phyloP scores from a whole-genome alignment of 2,329 filamentous ascomycete species.

The Arachnopeziza araneosa region DNA sequence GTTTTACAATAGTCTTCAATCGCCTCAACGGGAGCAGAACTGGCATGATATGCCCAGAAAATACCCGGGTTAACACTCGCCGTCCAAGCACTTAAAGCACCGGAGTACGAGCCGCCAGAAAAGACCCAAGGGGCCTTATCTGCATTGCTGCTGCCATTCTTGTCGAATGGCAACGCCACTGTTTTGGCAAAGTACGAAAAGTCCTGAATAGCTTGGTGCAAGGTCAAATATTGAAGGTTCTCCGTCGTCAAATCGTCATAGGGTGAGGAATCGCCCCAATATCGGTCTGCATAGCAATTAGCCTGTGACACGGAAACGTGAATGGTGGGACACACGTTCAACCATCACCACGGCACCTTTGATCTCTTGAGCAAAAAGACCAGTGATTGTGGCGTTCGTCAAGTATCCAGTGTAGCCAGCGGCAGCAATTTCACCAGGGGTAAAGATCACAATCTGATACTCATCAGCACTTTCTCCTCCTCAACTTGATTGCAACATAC shows the following conservation, averaged over 20 bases:
- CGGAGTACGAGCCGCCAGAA: constrained; percentile 51
- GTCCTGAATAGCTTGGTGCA: constrained; percentile 49
- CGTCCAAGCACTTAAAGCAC: constrained; percentile 51
- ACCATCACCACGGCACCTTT: constrained; percentile 49
- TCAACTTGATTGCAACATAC: constrained; percentile 29
- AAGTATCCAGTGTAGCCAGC: constrained; percentile 44
- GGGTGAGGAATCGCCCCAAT: constrained; percentile 52
- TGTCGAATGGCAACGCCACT: constrained; percentile 48
- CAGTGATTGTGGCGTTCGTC: constrained; percentile 43
- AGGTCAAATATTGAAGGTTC: constrained; percentile 48
- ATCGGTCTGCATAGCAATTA: constrained; percentile 40
- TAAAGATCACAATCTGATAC: constrained; percentile 42
- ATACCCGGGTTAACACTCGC: constrained; percentile 47
- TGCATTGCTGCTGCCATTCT: constrained; percentile 41
- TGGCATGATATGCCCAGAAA: constrained; percentile 55
- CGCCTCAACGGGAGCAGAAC: constrained; percentile 49
- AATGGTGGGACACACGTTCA: constrained; percentile 39
- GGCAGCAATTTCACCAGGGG: constrained; percentile 46
- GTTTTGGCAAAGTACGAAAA: constrained; percentile 49
- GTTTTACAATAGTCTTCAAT: constrained; percentile 41
- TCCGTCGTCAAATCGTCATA: constrained; percentile 44
- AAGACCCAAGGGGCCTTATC: constrained; percentile 51
- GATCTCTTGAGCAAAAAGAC: constrained; percentile 45
- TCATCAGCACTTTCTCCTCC: not conserved
- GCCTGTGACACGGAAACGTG: not conserved